A percentile compares a stretch with the other conserved stretches of the same genome.
Evolutionary conservation across 2,329 filamentous ascomycete genomes (phyloP).

Genomic region (Penicillium hordei): DNA sequence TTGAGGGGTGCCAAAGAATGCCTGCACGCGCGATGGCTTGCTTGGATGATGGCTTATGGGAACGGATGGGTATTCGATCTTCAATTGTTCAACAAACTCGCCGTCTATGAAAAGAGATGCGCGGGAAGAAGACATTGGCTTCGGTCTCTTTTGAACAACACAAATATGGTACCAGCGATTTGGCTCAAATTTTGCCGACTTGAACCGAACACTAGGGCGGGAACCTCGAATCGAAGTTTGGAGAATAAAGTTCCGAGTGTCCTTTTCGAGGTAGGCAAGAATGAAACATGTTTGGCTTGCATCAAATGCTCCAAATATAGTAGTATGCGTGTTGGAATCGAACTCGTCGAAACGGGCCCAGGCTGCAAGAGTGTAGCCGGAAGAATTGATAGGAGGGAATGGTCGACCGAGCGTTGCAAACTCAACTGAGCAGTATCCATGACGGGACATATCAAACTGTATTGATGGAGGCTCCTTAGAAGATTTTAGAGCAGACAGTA

Average conservation of each 20-base stretch:
- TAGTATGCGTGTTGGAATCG: constrained; percentile 83
- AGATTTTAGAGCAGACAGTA: constrained; percentile 69
- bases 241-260: constrained; percentile 89
- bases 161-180: constrained; percentile 91
- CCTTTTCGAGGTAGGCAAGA: constrained; percentile 88
- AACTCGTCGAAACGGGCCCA: constrained; percentile 90
- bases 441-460: constrained; percentile 86
- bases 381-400: constrained; percentile 77
- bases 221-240: constrained; percentile 89
- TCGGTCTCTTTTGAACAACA: constrained; percentile 77
- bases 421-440: constrained; percentile 89
- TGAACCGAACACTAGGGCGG: constrained; percentile 90
- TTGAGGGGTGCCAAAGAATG: constrained; percentile 88
- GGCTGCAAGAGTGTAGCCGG: constrained; percentile 82
- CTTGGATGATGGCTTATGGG: constrained; percentile 63
- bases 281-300: constrained; percentile 89
- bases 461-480: constrained; percentile 81
- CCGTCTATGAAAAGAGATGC: constrained; percentile 89
- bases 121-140: constrained; percentile 72
- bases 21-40: constrained; percentile 66
- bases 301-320: constrained; percentile 93
- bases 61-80: constrained; percentile 79
- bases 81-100: constrained; percentile 88
- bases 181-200: constrained; percentile 72
- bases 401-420: constrained; percentile 77